Evolutionary conservation across 768 basidiomycete species (phyloP).

Genomic region (Krasilnikovozyma curviuscula): DNA sequence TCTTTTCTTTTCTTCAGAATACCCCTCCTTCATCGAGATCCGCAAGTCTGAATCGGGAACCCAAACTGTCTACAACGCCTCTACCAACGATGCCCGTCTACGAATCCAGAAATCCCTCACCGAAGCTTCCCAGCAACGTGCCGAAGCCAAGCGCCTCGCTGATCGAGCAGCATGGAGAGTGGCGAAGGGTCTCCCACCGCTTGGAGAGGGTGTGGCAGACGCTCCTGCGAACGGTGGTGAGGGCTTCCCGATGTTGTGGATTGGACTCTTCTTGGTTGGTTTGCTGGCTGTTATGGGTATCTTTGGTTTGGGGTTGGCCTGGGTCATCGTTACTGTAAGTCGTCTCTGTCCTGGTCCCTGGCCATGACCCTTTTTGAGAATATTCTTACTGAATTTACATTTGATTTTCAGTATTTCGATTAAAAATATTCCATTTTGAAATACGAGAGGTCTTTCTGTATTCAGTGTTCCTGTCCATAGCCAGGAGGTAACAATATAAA

Average conservation of each 20-base stretch:
- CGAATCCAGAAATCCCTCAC: constrained; percentile 20
- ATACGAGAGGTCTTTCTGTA: too few species aligned
- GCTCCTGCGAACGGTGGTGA: not conserved
- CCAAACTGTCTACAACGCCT: constrained; percentile 23
- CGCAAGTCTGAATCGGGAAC: constrained; percentile 8
- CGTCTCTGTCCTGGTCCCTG: too few species aligned
- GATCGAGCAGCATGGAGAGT: constrained; percentile 6
- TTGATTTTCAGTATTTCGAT: too few species aligned
- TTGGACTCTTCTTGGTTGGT: not conserved
- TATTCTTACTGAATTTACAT: too few species aligned
- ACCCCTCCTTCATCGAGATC: constrained; percentile 62
- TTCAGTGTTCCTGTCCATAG: too few species aligned
- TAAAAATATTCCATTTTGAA: too few species aligned
- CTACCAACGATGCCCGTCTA: constrained; percentile 25
- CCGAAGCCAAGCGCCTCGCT: constrained; percentile 1
- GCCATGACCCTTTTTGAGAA: too few species aligned
- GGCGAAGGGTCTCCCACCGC: constrained; percentile 8
- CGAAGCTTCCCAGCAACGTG: constrained; percentile 14
- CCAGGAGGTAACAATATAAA: too few species aligned
- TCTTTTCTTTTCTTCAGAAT: constrained; percentile 29
- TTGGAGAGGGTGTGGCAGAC: not conserved
- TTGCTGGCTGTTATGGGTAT: constrained; percentile 11
- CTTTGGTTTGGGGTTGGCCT: constrained; percentile 14
- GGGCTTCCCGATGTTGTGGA: not conserved
- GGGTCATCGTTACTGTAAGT: constrained; percentile 13